Evolutionary conservation across 129 eudicot genomes (phyloP).

Genomic region (Artemisia tridentata): DNA sequence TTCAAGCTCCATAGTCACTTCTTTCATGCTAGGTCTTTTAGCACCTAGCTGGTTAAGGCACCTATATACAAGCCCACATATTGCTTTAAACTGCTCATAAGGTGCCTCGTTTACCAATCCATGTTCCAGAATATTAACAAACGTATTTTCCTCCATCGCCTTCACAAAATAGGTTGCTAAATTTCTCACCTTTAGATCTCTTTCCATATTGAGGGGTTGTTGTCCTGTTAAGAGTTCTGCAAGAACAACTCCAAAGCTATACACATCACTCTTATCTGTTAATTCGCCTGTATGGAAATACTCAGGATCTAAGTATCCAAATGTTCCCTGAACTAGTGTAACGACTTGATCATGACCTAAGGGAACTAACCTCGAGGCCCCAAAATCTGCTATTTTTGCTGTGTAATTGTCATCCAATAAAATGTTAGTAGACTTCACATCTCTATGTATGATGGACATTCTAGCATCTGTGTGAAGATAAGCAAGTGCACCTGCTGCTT

Average conservation of each 20-base stretch:
- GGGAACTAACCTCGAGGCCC: too few relatives aligned
- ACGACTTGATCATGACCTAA: too few relatives aligned
- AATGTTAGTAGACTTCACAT: too few relatives aligned
- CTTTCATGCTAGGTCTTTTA: conserved; percentile 17
- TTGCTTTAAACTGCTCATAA: conserved; percentile 5
- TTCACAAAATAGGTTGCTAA: conserved; percentile 4
- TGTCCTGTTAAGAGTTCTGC: conserved; percentile 5
- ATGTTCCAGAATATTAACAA: background rate
- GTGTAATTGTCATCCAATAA: too few relatives aligned
- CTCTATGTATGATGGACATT: too few relatives aligned
- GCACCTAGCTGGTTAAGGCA: background rate
- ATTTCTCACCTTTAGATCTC: background rate
- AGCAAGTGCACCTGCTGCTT: too few relatives aligned
- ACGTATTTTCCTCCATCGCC: background rate
- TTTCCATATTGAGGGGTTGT: background rate
- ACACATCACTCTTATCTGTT: background rate
- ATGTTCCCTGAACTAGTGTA: too few relatives aligned
- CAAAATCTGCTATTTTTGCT: too few relatives aligned
- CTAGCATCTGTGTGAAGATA: too few relatives aligned
- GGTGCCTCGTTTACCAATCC: conserved; percentile 2
- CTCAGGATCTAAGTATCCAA: conserved; percentile 17
- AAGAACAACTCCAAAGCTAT: conserved; percentile 19
- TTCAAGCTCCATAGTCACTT: conserved; percentile 19
- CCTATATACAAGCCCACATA: background rate
- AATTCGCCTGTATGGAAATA: background rate